These are phyloP conservation scores for Drechslerella stenobrocha DNA, from an alignment of 2,329 filamentous ascomycete genomes.

Conservation along the genomic window DNA sequence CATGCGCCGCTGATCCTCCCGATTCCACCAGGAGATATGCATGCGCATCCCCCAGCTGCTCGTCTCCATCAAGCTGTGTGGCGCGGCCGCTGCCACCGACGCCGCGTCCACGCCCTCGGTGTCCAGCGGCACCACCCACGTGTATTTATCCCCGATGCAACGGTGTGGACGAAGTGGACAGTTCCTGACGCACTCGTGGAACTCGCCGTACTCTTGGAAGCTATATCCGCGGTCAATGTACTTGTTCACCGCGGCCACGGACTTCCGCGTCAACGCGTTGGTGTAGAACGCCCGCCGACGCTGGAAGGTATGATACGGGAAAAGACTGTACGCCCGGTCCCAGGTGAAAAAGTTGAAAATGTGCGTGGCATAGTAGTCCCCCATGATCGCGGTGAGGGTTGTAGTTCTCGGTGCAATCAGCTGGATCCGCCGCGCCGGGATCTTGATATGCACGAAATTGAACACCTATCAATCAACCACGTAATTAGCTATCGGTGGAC, in stretches of 20 bases:
- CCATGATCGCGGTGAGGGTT: slow-evolving; percentile 21
- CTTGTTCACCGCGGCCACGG: slow-evolving; percentile 9
- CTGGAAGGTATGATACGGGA: slow-evolving; percentile 38
- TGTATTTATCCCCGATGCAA: slow-evolving; percentile 30
- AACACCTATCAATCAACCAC: slow-evolving; percentile 18
- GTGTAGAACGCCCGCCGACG: slow-evolving; percentile 20
- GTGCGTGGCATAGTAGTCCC: slow-evolving; percentile 37
- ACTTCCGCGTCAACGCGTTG: background rate
- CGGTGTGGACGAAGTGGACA: slow-evolving; percentile 33
- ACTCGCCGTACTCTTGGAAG: slow-evolving; percentile 15
- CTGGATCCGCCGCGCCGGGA: slow-evolving; percentile 19
- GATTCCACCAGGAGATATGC: slow-evolving; percentile 30
- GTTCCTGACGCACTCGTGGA: slow-evolving; percentile 30
- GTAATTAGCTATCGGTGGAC: no score
- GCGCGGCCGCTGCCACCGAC: background rate
- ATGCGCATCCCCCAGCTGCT: slow-evolving; percentile 36
- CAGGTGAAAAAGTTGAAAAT: slow-evolving; percentile 46
- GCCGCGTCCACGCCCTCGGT: slow-evolving; percentile 19
- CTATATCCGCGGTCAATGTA: slow-evolving; percentile 21
- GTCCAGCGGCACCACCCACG: slow-evolving; percentile 37
- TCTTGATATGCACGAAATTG: slow-evolving; percentile 18
- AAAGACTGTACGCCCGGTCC: slow-evolving; percentile 36
- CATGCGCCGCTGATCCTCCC: slow-evolving; percentile 4
- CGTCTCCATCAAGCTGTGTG: slow-evolving; percentile 13
- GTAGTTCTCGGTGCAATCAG: slow-evolving; percentile 12